Percentiles rank a stretch among this genome's conserved stretches.
phyloP scores from a whole-genome alignment of 2,329 filamentous ascomycete genomes.

The Xylariales sp. region DNA sequence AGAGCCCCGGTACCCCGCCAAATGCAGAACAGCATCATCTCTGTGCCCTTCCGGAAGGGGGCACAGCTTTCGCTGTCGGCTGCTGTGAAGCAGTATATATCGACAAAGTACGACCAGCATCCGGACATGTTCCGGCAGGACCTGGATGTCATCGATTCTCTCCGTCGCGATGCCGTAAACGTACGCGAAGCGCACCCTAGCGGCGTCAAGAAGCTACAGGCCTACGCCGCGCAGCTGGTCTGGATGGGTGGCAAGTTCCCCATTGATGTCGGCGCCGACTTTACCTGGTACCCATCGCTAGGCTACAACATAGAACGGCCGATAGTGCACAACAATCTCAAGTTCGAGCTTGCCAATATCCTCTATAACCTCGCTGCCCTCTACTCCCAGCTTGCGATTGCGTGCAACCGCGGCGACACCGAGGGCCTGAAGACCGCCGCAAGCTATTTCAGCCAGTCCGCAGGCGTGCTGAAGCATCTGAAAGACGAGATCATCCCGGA shows the following conservation, averaged over 20 bases:
- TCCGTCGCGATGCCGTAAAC: constrained; percentile 83
- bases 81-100: constrained; percentile 92
- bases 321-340: constrained; percentile 60
- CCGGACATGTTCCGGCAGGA: constrained; percentile 94
- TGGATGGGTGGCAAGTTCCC: constrained; percentile 96
- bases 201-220: constrained; percentile 82
- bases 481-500: constrained; percentile 75
- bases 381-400: constrained; percentile 86
- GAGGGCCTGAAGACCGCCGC: constrained; percentile 86
- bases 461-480: constrained; percentile 78
- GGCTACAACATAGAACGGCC: constrained; percentile 83
- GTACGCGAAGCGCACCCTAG: constrained; percentile 83
- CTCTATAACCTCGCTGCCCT: constrained; percentile 90
- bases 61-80: constrained; percentile 72
- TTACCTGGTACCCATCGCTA: constrained; percentile 91
- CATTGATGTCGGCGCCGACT: constrained; percentile 92
- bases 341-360: constrained; percentile 86
- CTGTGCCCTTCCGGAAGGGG: constrained; percentile 84
- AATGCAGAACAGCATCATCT: constrained; percentile 56
- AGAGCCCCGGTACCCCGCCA: constrained; percentile 6
- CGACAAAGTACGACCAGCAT: constrained; percentile 96
- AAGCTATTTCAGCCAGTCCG: constrained; percentile 83
- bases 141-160: constrained; percentile 73
- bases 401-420: constrained; percentile 69
- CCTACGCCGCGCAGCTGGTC: constrained; percentile 86